Evolutionary conservation across 495 filamentous ascomycete species (phyloP).

Genomic region (Penicillium samsonianum): DNA sequence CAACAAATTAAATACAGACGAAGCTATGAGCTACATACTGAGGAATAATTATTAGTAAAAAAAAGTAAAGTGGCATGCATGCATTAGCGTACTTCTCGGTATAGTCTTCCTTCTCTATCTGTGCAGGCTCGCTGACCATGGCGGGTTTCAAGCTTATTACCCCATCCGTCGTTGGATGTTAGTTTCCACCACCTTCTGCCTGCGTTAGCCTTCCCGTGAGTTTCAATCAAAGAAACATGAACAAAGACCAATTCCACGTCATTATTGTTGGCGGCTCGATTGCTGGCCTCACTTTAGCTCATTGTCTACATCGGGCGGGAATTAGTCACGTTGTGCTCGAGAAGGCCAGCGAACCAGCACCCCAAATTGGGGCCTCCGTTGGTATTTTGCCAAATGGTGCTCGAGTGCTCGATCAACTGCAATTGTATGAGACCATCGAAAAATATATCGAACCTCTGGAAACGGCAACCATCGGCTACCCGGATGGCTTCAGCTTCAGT

Average conservation of each 20-base stretch:
- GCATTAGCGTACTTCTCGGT: too few relatives aligned
- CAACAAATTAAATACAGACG: too few relatives aligned
- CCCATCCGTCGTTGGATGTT: conserved; percentile 1
- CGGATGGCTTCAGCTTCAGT: conserved; percentile 20
- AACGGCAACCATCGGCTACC: conserved; percentile 14
- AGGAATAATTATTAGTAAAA: not conserved
- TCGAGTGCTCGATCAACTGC: conserved; percentile 52
- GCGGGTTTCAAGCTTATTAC: conserved; percentile 1
- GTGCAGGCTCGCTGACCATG: conserved; percentile 2
- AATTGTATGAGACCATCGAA: conserved; percentile 3
- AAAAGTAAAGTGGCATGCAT: not conserved
- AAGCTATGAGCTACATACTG: not conserved
- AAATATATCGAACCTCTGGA: conserved; percentile 14
- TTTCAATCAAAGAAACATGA: conserved; percentile 6
- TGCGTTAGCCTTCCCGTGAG: conserved; percentile 4
- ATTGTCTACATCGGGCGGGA: conserved; percentile 40
- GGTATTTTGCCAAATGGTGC: conserved; percentile 37
- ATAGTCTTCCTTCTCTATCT: conserved; percentile 1
- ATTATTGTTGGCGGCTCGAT: conserved; percentile 56
- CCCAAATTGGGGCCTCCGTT: conserved; percentile 42
- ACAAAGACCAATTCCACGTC: conserved; percentile 24
- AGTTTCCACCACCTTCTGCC: not conserved
- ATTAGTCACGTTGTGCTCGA: conserved; percentile 57
- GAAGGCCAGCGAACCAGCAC: conserved; percentile 32
- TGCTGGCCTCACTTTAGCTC: conserved; percentile 49